A percentile compares a stretch with the other conserved stretches of the same genome.
Evolutionary conservation across 768 basidiomycete genomes (phyloP).

Genomic region (Gautieria morchelliformis): DNA sequence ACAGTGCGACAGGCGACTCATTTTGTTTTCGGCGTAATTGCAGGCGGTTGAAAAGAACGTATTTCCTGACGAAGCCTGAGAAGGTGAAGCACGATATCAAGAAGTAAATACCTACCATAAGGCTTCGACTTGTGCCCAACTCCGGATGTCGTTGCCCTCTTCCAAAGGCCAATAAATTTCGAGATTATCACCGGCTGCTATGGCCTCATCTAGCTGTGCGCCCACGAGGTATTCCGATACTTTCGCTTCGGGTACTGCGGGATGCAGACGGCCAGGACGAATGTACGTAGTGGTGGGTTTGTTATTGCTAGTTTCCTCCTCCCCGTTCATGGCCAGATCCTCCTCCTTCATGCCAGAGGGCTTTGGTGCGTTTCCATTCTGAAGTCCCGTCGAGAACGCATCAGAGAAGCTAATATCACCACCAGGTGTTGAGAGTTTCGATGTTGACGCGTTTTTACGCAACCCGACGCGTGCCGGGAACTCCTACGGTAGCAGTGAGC

Average conservation of each 20-base stretch:
- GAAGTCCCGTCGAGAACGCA: conserved; percentile 16
- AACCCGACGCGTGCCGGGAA: conserved; percentile 74
- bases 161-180: conserved; percentile 76
- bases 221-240: conserved; percentile 82
- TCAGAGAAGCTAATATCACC: conserved; percentile 21
- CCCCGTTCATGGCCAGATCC: not conserved
- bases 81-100: not conserved
- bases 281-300: conserved; percentile 10
- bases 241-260: conserved; percentile 31
- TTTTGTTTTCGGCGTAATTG: conserved; percentile 75
- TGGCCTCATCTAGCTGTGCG: conserved; percentile 66
- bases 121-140: conserved; percentile 83
- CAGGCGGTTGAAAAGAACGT: conserved; percentile 67
- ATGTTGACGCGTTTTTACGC: conserved; percentile 26
- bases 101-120: conserved; percentile 54
- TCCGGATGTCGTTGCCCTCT: conserved; percentile 50
- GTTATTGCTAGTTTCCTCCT: not conserved
- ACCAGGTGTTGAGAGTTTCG: conserved; percentile 18
- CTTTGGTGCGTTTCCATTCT: conserved; percentile 12
- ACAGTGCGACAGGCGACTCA: conserved; percentile 77
- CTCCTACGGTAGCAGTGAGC: conserved; percentile 38
- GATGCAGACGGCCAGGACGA: conserved; percentile 34
- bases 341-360: conserved; percentile 1
- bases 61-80: conserved; percentile 50
- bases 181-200: conserved; percentile 64